Conservation (phyloP, 2,329 filamentous ascomycete species). For the Monosporascus sp. region DNA sequence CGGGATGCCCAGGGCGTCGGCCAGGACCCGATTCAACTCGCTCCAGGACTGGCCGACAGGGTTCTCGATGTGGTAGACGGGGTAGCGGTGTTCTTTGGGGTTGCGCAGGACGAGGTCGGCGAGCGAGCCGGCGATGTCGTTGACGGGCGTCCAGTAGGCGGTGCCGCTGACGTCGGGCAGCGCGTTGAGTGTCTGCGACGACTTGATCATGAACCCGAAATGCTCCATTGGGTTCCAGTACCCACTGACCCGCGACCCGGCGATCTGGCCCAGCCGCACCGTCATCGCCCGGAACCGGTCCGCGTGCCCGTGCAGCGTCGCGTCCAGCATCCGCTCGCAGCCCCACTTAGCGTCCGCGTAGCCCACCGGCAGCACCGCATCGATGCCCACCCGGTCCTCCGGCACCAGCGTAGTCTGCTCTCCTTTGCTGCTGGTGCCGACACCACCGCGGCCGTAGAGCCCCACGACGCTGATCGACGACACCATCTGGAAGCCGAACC, state of each 20-base stretch:
- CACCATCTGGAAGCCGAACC: conserved; percentile 32
- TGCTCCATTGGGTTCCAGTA: conserved; percentile 52
- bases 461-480: conserved; percentile 36
- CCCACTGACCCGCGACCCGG: conserved; percentile 42
- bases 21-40: conserved; percentile 10
- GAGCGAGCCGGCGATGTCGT: conserved; percentile 23
- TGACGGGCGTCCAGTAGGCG: conserved; percentile 41
- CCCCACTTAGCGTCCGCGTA: conserved; percentile 46
- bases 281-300: conserved; percentile 35
- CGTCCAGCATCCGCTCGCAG: conserved; percentile 44
- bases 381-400: conserved; percentile 34
- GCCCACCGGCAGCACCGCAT: conserved; percentile 37
- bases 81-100: not conserved
- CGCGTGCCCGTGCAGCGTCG: conserved; percentile 37
- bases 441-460: conserved; percentile 11
- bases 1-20: conserved; percentile 13
- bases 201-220: conserved; percentile 44
- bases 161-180: conserved; percentile 35
- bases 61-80: conserved; percentile 26
- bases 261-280: conserved; percentile 46
- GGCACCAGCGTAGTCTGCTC: conserved; percentile 26
- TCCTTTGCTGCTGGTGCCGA: conserved; percentile 5
- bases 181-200: conserved; percentile 36
- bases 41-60: conserved; percentile 20
- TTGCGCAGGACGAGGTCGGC: conserved; percentile 15